A percentile compares a stretch with the other conserved stretches of the same genome.
These are phyloP conservation scores for Wallacemonas rigidus DNA, from an alignment of 208 protist species.

Conservation along the genomic window DNA sequence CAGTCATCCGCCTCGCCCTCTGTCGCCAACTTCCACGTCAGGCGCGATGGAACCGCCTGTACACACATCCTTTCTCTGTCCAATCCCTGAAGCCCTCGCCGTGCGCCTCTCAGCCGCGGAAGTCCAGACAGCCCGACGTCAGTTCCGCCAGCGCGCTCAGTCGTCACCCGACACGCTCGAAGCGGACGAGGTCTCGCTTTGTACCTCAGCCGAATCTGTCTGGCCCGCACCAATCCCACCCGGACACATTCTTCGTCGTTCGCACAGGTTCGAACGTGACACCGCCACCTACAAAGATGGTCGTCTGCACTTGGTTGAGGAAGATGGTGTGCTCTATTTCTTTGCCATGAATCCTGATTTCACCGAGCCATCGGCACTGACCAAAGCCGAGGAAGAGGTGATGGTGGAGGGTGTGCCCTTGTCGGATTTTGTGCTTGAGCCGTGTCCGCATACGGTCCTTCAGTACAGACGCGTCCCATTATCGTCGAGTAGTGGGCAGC, in stretches of 20 bases:
- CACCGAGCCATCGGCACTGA: background rate
- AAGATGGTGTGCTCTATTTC: constrained; percentile 61
- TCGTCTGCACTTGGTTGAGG: constrained; percentile 63
- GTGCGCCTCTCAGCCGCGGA: constrained; percentile 35
- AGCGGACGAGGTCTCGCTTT: background rate
- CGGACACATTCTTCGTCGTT: constrained; percentile 1
- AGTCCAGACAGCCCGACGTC: constrained; percentile 22
- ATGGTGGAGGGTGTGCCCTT: background rate
- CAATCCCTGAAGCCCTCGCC: constrained; percentile 36
- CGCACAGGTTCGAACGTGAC: constrained; percentile 39
- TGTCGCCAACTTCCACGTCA: no score
- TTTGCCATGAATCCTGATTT: constrained; percentile 34
- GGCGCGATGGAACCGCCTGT: background rate
- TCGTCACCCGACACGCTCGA: background rate
- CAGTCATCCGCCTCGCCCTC: no score
- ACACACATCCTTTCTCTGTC: constrained; percentile 24
- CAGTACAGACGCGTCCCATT: background rate
- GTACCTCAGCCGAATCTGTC: background rate
- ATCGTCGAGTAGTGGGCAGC: background rate
- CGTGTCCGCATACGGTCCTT: constrained; percentile 8
- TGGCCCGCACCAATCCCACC: constrained; percentile 3
- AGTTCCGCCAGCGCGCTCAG: background rate
- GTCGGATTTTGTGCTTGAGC: constrained; percentile 1
- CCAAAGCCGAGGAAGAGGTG: background rate
- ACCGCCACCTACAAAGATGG: constrained; percentile 47